phyloP scores from a whole-genome alignment of 2,329 filamentous ascomycete genomes.

The Neofusicoccum kwambonambiense region DNA sequence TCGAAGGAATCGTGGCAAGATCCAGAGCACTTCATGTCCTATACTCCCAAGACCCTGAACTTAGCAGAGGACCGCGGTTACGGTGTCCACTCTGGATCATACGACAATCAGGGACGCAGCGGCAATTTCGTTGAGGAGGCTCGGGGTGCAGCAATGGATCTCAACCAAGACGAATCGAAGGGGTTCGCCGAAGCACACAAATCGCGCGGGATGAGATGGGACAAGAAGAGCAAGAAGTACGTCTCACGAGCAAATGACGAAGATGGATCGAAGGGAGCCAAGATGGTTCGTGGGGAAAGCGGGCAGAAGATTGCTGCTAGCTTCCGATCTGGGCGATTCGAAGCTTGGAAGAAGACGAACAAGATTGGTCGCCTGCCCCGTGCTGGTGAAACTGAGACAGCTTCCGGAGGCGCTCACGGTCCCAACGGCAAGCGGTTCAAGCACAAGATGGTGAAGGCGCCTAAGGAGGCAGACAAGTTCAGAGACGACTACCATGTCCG shows the following conservation, averaged over 20 bases:
- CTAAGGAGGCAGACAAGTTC: slow-evolving; percentile 90
- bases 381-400: slow-evolving; percentile 76
- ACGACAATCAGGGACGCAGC: slow-evolving; percentile 49
- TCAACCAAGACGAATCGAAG: slow-evolving; percentile 84
- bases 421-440: slow-evolving; percentile 64
- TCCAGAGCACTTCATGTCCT: slow-evolving; percentile 93
- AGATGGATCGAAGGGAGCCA: slow-evolving; percentile 73
- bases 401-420: slow-evolving; percentile 31
- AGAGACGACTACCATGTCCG: slow-evolving; percentile 85
- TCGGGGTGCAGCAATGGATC: slow-evolving; percentile 85
- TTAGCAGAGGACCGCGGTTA: slow-evolving; percentile 88
- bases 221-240: slow-evolving; percentile 95
- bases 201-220: slow-evolving; percentile 81
- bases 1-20: slow-evolving; percentile 66
- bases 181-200: slow-evolving; percentile 75
- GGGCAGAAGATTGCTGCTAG: slow-evolving; percentile 94
- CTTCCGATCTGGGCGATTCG: slow-evolving; percentile 91
- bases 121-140: slow-evolving; percentile 84
- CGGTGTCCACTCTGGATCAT: slow-evolving; percentile 79
- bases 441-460: slow-evolving; percentile 83
- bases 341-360: slow-evolving; percentile 86
- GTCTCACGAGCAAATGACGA: slow-evolving; percentile 89
- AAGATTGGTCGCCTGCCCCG: slow-evolving; percentile 74
- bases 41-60: slow-evolving; percentile 78
- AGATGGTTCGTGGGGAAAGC: slow-evolving; percentile 82